These are phyloP conservation scores for Aspergillus fumigatus DNA, from an alignment of 2,329 filamentous ascomycete genomes.

Conservation along the genomic window DNA sequence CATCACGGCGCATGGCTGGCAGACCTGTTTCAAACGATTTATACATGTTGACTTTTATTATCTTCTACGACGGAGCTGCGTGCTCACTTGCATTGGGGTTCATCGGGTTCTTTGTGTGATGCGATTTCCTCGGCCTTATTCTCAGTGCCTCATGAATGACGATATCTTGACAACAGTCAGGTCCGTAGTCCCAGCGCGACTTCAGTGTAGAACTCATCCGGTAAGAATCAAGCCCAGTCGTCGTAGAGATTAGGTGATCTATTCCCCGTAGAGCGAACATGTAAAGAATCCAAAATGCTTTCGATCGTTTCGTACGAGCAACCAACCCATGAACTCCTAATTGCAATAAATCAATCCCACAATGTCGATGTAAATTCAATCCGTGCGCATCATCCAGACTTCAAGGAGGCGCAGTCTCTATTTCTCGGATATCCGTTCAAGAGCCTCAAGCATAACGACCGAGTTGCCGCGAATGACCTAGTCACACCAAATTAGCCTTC, in stretches of 20 bases:
- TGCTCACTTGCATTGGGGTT: constrained; percentile 2
- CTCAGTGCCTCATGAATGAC: constrained; percentile 7
- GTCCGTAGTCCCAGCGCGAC: neutral
- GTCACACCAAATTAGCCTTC: constrained; percentile 6
- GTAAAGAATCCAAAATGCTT: constrained; percentile 19
- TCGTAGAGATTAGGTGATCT: constrained; percentile 3
- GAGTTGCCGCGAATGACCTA: constrained; percentile 96
- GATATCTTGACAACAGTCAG: neutral
- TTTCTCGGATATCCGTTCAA: constrained; percentile 42
- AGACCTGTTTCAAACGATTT: constrained; percentile 15
- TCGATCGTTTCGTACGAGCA: constrained; percentile 31
- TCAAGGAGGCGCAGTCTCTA: constrained; percentile 18
- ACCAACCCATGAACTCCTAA: constrained; percentile 36
- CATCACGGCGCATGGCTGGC: constrained; percentile 14
- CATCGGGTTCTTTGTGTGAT: constrained; percentile 2
- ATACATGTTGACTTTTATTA: constrained; percentile 8
- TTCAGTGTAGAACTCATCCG: neutral
- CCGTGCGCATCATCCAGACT: constrained; percentile 10
- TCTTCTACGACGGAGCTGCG: constrained; percentile 5
- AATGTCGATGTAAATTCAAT: constrained; percentile 19
- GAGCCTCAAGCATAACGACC: constrained; percentile 86
- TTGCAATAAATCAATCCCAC: constrained; percentile 25
- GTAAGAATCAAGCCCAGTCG: neutral
- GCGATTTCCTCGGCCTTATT: constrained; percentile 5
- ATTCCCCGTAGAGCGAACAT: constrained; percentile 8